Conservation (phyloP, 176 grass and related monocot species). For the Carex parvula region DNA sequence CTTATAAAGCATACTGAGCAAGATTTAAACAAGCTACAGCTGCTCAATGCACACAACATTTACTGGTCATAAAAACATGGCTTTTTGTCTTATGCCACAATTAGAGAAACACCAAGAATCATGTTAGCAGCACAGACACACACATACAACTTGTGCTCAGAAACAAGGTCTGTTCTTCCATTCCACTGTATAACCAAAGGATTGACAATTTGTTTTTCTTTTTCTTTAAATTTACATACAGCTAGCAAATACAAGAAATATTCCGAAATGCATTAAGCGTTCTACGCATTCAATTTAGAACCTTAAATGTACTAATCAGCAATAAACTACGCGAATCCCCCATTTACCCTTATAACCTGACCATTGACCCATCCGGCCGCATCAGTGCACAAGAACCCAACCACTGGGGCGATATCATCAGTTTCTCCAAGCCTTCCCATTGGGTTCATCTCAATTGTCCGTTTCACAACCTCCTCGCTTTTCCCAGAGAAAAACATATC, state of each 20-base stretch:
- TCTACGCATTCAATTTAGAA: not conserved
- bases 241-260: not conserved
- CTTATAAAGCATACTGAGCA: not conserved
- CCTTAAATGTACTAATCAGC: not conserved
- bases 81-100: not conserved
- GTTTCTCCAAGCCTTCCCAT: constrained; percentile 34
- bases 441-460: not conserved
- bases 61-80: not conserved
- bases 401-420: constrained; percentile 32
- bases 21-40: not conserved
- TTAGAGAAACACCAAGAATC: not conserved
- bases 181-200: not conserved
- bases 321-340: constrained; percentile 15
- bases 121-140: not conserved
- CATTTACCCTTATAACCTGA: constrained; percentile 37
- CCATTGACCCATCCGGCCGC: constrained; percentile 36
- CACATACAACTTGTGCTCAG: not conserved
- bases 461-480: constrained; percentile 25
- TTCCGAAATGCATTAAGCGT: not conserved
- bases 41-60: not conserved
- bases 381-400: constrained; percentile 37
- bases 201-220: not conserved
- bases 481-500: constrained; percentile 34
- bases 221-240: not conserved
- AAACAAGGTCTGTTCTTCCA: not conserved